Evolutionary conservation across 169 alveolate species (phyloP).

Genomic region (Cryptosporidium viatorum): DNA sequence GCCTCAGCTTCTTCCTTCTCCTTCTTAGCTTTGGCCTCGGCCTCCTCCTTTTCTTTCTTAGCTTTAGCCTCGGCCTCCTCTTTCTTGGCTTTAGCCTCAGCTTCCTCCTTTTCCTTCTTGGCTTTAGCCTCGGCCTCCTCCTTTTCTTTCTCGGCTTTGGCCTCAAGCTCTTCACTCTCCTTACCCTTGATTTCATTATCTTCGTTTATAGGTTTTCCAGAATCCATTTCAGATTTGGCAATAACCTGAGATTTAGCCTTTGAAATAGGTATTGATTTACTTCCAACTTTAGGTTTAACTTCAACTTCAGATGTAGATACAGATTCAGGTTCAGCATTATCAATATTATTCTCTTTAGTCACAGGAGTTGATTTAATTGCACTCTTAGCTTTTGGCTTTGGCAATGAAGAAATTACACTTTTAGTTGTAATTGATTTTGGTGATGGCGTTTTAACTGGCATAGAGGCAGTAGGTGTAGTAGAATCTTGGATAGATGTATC

Average conservation of each 20-base stretch:
- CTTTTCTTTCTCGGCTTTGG: constrained; percentile 5
- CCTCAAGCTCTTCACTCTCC: neutral
- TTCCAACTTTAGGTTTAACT: constrained; percentile 14
- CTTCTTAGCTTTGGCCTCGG: constrained; percentile 18
- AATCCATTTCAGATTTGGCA: neutral
- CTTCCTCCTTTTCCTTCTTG: constrained; percentile 16
- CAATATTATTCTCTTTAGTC: neutral
- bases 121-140: constrained; percentile 38
- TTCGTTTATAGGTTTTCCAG: neutral
- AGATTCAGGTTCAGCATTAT: neutral
- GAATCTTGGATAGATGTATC: neutral
- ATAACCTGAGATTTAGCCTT: neutral
- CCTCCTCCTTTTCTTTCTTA: neutral
- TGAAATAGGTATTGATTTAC: neutral
- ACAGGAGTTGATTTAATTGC: constrained; percentile 7
- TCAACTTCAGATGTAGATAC: neutral
- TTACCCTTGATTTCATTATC: constrained; percentile 10
- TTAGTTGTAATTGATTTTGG: neutral
- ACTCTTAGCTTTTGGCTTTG: constrained; percentile 50
- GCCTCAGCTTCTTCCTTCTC: constrained; percentile 13
- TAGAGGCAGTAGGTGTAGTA: neutral
- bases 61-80: too few species aligned
- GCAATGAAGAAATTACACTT: constrained; percentile 36
- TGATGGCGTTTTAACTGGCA: neutral
- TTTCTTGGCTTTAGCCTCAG: neutral